Percentiles rank a stretch among this genome's conserved stretches.
phyloP scores from a whole-genome alignment of 176 grass and related monocot species.

The Rhynchospora tenuis region DNA sequence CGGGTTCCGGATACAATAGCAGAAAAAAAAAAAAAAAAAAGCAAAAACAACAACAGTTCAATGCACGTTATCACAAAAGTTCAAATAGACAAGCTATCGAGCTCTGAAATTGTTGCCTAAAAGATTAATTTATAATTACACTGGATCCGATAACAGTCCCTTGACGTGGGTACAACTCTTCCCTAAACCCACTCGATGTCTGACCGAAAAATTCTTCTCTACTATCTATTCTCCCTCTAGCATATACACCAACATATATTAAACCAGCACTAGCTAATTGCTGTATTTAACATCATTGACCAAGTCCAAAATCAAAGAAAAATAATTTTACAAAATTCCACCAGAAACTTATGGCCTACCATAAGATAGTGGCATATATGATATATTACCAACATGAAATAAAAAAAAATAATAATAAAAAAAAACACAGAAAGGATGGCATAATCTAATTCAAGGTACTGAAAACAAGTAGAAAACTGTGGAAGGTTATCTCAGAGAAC shows the following conservation, averaged over 20 bases:
- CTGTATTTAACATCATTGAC: neutral
- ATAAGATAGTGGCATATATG: neutral
- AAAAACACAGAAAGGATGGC: neutral
- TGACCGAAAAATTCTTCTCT: neutral
- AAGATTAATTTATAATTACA: neutral
- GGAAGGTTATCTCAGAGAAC: slow-evolving; percentile 7
- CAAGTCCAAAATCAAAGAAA: neutral
- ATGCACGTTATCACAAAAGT: no score
- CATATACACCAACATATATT: neutral
- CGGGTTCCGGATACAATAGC: no score
- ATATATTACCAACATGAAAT: neutral
- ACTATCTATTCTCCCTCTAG: neutral
- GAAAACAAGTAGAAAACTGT: neutral
- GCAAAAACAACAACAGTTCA: no score
- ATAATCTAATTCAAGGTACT: neutral
- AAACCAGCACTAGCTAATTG: neutral
- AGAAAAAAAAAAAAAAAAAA: no score
- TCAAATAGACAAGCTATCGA: neutral
- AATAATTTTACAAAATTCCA: neutral
- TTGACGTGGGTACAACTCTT: neutral
- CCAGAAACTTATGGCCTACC: neutral
- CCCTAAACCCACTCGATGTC: neutral
- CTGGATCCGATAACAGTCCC: neutral
- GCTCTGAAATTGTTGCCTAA: neutral
- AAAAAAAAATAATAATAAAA: neutral